These are phyloP conservation scores for Elongisporangium undulatum DNA, from an alignment of 352 stramenopile genomes.

Conservation along the genomic window DNA sequence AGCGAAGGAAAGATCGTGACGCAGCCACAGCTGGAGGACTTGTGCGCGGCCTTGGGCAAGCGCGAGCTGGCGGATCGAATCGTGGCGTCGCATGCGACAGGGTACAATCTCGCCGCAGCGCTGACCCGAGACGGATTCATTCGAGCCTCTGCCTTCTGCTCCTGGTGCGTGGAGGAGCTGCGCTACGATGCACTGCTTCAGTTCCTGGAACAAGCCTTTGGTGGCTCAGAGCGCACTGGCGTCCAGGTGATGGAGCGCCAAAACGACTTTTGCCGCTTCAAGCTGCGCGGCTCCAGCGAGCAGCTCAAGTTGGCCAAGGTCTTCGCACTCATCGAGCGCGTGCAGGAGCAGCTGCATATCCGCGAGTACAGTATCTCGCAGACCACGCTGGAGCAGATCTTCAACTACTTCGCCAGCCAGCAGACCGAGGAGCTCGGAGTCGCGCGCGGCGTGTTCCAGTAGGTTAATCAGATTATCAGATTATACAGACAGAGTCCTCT, in stretches of 20 bases:
- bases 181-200: constrained; percentile 24
- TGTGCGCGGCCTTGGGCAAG: constrained; percentile 38
- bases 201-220: constrained; percentile 24
- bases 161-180: constrained; percentile 57
- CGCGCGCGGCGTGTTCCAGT: constrained; percentile 13
- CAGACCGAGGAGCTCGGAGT: constrained; percentile 37
- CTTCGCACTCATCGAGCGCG: constrained; percentile 70
- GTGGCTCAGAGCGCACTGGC: constrained; percentile 10
- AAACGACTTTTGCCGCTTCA: constrained; percentile 57
- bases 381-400: constrained; percentile 89
- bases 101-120: constrained; percentile 42
- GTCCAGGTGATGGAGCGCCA: constrained; percentile 53
- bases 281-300: constrained; percentile 51
- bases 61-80: constrained; percentile 32
- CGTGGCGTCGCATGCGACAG: constrained; percentile 40
- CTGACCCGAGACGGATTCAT: constrained; percentile 38
- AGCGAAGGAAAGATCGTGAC: constrained; percentile 34
- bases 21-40: constrained; percentile 12
- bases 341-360: constrained; percentile 54
- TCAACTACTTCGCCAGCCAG: constrained; percentile 83
- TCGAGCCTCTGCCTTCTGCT: constrained; percentile 28
- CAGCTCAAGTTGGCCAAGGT: constrained; percentile 55
- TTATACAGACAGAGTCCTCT: too few relatives aligned
- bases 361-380: constrained; percentile 86
- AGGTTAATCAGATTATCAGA: not conserved